Percentiles rank a stretch among this genome's conserved stretches.
Evolutionary conservation across 208 protist genomes (phyloP).

Genomic region (Jaenimonas drosophilae): DNA sequence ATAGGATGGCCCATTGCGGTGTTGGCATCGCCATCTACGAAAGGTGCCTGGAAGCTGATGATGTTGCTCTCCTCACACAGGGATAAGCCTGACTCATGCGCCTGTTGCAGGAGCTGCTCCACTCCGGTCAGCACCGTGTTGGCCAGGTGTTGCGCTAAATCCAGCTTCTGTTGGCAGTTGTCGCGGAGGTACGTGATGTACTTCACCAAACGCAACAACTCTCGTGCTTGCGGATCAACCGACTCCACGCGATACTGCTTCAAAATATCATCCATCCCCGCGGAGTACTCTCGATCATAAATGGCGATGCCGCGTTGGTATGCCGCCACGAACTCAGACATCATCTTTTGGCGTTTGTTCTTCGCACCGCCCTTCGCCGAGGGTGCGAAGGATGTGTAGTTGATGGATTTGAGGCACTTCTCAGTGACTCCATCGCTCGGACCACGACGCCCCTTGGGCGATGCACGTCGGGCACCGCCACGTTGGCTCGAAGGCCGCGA

Average conservation of each 20-base stretch:
- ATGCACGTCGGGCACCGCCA: too few relatives aligned
- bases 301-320: conserved; percentile 9
- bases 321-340: conserved; percentile 19
- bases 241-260: conserved; percentile 16
- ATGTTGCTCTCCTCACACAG: conserved; percentile 15
- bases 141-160: conserved; percentile 13
- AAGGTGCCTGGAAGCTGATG: conserved; percentile 15
- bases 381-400: conserved; percentile 13
- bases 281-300: conserved; percentile 11
- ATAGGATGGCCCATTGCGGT: background rate
- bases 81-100: conserved; percentile 12
- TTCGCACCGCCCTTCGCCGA: conserved; percentile 14
- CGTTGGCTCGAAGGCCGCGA: too few relatives aligned
- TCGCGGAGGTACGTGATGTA: conserved; percentile 5
- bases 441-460: too few relatives aligned
- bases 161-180: conserved; percentile 16
- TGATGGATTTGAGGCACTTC: conserved; percentile 18
- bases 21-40: background rate
- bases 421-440: conserved; percentile 5
- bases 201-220: conserved; percentile 19
- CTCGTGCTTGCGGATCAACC: conserved; percentile 22
- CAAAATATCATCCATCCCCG: conserved; percentile 13
- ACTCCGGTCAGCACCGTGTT: conserved; percentile 14
- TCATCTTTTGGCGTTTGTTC: conserved; percentile 10
- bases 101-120: conserved; percentile 12